Base-by-base conservation (phyloP, 2,329 filamentous ascomycete species). In the Arthrinium phaeospermum region DNA sequence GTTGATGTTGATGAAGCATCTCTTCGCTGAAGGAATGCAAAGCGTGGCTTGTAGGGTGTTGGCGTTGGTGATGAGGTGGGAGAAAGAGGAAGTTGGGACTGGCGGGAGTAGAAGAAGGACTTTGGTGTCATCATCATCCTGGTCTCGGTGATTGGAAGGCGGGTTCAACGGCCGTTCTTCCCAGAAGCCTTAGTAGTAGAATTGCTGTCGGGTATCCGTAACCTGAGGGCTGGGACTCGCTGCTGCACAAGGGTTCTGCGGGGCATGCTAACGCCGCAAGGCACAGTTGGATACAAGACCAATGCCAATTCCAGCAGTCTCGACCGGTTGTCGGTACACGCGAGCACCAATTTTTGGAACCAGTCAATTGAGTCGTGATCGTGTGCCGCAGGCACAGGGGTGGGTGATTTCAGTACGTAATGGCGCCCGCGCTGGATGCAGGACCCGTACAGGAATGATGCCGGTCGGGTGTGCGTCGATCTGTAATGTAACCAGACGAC, bases 121-220 rank as follows among this genome's bases (percentile, higher is more conserved):
- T 81, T 82, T 72, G 82, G 81, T 73, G 81, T 82, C 78, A 83
- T 82, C 81, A 84, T 83, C 44, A 73, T 81, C 57, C 34, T 64
- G 14, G 57, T 30, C 34, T 64, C 57, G 19, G 57, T 64, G 57
- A 64, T 64, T 64, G 57, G 57, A 64, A 64, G 57, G 34, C 57
- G 57, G 57, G 57, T 41, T 64, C 57, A 64, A 64, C 57, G 34
- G 57, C 57, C 57, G 57, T 34, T 34, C 22, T 64, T 64, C 34
- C 57, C 19, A 41, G 57, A 64, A 64, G 57, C 57, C 57, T 64
- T 64, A 64, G n/a, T 41, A 41, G 41, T 64, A 64, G n/a, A n/a
- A 41, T 22, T 14, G 34, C 19, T 64, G 57, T 41, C 34, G 57
- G 57, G 57, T 64, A 64, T 64, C 57, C 57, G 34, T 64, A 64